A percentile compares a stretch with the other conserved stretches of the same genome.
Conservation (phyloP, 2,329 filamentous ascomycete species). For the Fusarium luffae region DNA sequence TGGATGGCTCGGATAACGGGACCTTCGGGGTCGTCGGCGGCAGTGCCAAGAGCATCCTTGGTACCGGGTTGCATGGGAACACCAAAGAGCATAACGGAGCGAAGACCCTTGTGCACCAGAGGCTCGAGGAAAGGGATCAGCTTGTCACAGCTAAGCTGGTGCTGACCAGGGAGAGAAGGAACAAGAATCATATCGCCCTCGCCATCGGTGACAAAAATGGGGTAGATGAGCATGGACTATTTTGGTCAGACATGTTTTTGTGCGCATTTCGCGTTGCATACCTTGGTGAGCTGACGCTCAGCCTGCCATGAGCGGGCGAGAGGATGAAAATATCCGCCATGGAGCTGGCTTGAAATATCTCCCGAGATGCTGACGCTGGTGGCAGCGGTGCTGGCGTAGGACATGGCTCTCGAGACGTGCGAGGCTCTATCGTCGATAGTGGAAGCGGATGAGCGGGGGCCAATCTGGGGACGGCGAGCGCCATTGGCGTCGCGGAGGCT, state of each 20-base stretch:
- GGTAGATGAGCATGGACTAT: slow-evolving; percentile 98
- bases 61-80: slow-evolving; percentile 83
- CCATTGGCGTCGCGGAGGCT: slow-evolving; percentile 66
- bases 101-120: slow-evolving; percentile 87
- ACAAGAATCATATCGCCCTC: slow-evolving; percentile 93
- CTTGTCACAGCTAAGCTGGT: slow-evolving; percentile 88
- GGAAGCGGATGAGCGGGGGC: slow-evolving; percentile 61
- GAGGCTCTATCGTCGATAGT: slow-evolving; percentile 70
- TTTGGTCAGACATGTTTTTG: slow-evolving; percentile 23
- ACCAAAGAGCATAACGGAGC: slow-evolving; percentile 94
- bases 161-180: slow-evolving; percentile 89
- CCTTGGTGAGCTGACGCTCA: slow-evolving; percentile 87
- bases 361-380: slow-evolving; percentile 76
- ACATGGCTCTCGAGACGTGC: slow-evolving; percentile 71
- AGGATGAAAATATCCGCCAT: slow-evolving; percentile 85
- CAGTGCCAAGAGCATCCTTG: slow-evolving; percentile 92
- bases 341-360: slow-evolving; percentile 85
- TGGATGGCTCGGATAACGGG: slow-evolving; percentile 91
- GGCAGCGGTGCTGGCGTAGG: slow-evolving; percentile 73
- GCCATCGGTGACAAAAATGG: slow-evolving; percentile 93
- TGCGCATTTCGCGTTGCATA: slow-evolving; percentile 50
- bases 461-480: slow-evolving; percentile 57
- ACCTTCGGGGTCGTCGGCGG: slow-evolving; percentile 91
- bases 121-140: slow-evolving; percentile 86
- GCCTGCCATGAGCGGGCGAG: slow-evolving; percentile 84